phyloP scores from a whole-genome alignment of 75 land plant genomes.

The Pinus albicaulis region DNA sequence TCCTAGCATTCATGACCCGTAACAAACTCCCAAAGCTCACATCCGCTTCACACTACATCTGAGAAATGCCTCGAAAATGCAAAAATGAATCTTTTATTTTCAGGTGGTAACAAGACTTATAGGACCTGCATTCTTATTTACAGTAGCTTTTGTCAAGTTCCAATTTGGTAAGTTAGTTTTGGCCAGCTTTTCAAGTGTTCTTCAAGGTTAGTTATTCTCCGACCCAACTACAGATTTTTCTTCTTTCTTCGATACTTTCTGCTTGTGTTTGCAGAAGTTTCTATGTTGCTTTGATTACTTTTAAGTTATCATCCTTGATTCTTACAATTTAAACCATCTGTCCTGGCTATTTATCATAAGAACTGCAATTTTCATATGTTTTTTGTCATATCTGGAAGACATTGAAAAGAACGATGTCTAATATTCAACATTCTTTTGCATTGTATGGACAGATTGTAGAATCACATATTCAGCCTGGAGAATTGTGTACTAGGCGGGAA shows the following conservation, averaged over 20 bases:
- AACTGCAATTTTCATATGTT: background rate
- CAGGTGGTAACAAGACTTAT: no score
- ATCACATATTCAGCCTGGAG: conserved; percentile 35
- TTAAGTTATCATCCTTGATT: background rate
- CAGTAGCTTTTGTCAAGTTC: background rate
- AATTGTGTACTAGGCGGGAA: conserved; percentile 62
- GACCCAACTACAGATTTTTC: background rate
- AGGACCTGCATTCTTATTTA: background rate
- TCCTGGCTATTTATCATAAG: background rate
- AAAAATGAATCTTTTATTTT: no score
- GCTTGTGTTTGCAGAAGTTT: background rate
- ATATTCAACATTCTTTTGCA: background rate
- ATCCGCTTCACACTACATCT: no score
- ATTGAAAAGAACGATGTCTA: background rate
- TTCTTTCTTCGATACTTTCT: background rate
- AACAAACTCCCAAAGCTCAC: no score
- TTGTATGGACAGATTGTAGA: conserved; percentile 52
- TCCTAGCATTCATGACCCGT: no score
- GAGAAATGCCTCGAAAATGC: no score
- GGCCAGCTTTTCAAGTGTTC: background rate
- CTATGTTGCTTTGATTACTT: background rate
- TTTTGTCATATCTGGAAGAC: background rate
- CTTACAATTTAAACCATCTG: background rate
- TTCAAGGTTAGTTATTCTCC: background rate
- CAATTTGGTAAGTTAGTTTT: background rate